Evolutionary conservation across 768 basidiomycete species (phyloP).

Genomic region (Trametes sanguinea): DNA sequence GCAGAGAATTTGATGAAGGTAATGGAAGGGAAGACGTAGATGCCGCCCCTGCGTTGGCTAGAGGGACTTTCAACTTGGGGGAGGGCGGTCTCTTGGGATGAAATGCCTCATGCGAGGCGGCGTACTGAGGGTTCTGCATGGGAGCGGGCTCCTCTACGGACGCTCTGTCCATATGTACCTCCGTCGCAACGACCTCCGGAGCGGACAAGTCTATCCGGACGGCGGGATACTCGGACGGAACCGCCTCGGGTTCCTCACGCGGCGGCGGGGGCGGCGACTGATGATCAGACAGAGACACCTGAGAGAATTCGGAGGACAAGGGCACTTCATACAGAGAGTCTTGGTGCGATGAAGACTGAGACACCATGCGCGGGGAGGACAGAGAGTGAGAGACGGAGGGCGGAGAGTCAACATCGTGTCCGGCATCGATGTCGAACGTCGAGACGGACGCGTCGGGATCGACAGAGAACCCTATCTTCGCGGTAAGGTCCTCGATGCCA

Average conservation of each 20-base stretch:
- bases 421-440: slow-evolving; percentile 55
- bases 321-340: slow-evolving; percentile 30
- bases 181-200: slow-evolving; percentile 7
- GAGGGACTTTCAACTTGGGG: slow-evolving; percentile 2
- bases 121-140: slow-evolving; percentile 7
- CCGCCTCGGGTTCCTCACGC: slow-evolving; percentile 16
- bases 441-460: slow-evolving; percentile 54
- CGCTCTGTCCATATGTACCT: slow-evolving; percentile 1
- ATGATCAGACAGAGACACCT: slow-evolving; percentile 19
- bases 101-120: slow-evolving; percentile 17
- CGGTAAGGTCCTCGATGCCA: slow-evolving; percentile 31
- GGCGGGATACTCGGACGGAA: slow-evolving; percentile 19
- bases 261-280: slow-evolving; percentile 18
- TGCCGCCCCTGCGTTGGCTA: slow-evolving; percentile 5
- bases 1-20: slow-evolving; percentile 36
- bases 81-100: slow-evolving; percentile 15
- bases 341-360: slow-evolving; percentile 22
- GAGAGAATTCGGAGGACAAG: slow-evolving; percentile 27
- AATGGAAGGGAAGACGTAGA: slow-evolving; percentile 33
- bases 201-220: slow-evolving; percentile 26
- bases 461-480: slow-evolving; percentile 38
- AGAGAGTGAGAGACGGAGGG: slow-evolving; percentile 16
- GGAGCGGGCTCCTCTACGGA: neutral
- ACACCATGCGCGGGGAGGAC: slow-evolving; percentile 28
- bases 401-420: slow-evolving; percentile 24